Evolutionary conservation across 495 filamentous ascomycete species (phyloP).

Genomic region (Aspergillus wentii): DNA sequence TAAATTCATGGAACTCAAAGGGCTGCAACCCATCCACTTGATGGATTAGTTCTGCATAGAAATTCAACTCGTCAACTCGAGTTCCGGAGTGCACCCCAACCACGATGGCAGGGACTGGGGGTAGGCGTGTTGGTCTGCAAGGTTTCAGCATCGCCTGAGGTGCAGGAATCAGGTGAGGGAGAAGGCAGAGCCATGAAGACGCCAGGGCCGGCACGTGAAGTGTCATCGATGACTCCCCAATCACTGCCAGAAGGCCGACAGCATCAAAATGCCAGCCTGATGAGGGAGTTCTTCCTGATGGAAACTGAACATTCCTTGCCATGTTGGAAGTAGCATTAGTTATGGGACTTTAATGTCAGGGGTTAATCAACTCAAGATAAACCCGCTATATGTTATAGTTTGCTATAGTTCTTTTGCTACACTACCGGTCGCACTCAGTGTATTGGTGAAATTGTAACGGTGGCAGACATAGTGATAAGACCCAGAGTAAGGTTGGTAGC

Average conservation of each 20-base stretch:
- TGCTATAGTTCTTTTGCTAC: no score
- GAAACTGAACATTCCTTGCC: no score
- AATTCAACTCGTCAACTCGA: slow-evolving; percentile 46
- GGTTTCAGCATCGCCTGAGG: slow-evolving; percentile 58
- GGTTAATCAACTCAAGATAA: no score
- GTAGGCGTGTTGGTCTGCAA: slow-evolving; percentile 47
- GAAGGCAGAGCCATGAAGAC: slow-evolving; percentile 45
- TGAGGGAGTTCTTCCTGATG: no score
- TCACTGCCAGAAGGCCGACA: slow-evolving; percentile 56
- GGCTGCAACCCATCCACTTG: slow-evolving; percentile 8
- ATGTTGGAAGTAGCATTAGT: no score
- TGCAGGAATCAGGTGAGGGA: slow-evolving; percentile 61
- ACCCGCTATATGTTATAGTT: no score
- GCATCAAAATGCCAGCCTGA: slow-evolving; percentile 43
- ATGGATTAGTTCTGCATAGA: slow-evolving; percentile 56
- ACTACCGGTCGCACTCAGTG: no score
- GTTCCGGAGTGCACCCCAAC: slow-evolving; percentile 50
- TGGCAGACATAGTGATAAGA: no score
- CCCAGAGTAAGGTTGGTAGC: no score
- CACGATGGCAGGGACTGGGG: slow-evolving; percentile 24
- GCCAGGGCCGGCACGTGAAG: slow-evolving; percentile 51
- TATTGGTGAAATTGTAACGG: no score
- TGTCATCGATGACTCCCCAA: slow-evolving; percentile 55
- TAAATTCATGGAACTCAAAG: slow-evolving; percentile 1
- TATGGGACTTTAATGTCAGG: no score